Percentiles rank a stretch among this genome's conserved stretches.
These are phyloP conservation scores for Cryptosporidium muris DNA, from an alignment of 169 alveolate species.

Conservation along the genomic window DNA sequence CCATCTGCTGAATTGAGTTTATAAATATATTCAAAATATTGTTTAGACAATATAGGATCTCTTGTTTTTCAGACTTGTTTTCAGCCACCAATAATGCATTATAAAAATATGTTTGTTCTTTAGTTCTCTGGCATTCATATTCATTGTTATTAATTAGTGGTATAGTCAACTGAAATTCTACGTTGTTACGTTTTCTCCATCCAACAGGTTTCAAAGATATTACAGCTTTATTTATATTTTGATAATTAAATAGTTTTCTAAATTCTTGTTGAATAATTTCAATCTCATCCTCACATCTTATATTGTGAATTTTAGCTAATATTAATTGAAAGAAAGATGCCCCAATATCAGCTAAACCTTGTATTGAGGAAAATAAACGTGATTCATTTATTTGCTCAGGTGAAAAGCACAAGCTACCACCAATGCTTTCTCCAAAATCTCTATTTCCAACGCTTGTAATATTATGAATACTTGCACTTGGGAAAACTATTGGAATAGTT, in stretches of 20 bases:
- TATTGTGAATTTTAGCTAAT: constrained; percentile 39
- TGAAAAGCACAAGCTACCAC: constrained; percentile 57
- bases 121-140: background rate
- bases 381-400: constrained; percentile 28
- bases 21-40: constrained; percentile 14
- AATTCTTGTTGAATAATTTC: constrained; percentile 30
- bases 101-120: constrained; percentile 1
- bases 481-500: constrained; percentile 52
- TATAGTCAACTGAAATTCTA: constrained; percentile 7
- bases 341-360: constrained; percentile 63
- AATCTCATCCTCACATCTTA: constrained; percentile 2
- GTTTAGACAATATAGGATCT: constrained; percentile 6
- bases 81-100: constrained; percentile 49
- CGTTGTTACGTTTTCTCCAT: constrained; percentile 45
- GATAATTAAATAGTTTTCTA: background rate
- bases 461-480: constrained; percentile 45
- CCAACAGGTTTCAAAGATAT: constrained; percentile 52
- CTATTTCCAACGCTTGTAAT: constrained; percentile 1
- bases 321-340: constrained; percentile 56
- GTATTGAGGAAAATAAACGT: constrained; percentile 49
- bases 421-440: constrained; percentile 23
- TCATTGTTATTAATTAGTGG: background rate
- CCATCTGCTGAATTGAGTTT: constrained; percentile 2
- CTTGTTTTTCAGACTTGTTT: constrained; percentile 4
- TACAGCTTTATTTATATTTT: background rate